Evolutionary conservation across 768 basidiomycete species (phyloP).

Genomic region (Termitomyces eurrhizus): DNA sequence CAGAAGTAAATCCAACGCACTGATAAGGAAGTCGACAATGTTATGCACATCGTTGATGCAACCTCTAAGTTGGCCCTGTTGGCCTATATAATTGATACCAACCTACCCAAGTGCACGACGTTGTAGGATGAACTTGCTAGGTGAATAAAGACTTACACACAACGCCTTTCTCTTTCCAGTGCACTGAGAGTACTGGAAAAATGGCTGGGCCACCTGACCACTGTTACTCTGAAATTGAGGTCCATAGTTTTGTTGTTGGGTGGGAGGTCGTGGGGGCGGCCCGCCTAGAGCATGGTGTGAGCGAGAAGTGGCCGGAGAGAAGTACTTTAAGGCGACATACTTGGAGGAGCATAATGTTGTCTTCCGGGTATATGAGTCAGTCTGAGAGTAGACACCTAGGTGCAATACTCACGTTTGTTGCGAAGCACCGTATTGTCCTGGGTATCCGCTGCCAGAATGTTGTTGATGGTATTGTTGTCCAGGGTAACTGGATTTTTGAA

Average conservation of each 20-base stretch:
- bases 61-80: conserved; percentile 63
- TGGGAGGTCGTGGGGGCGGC: conserved; percentile 51
- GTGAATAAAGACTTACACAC: conserved; percentile 48
- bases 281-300: conserved; percentile 20
- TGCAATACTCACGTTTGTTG: conserved; percentile 10
- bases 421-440: conserved; percentile 24
- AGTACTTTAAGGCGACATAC: conserved; percentile 9
- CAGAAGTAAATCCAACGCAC: conserved; percentile 35
- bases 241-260: conserved; percentile 58
- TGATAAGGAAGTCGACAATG: conserved; percentile 69
- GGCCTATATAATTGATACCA: conserved; percentile 84
- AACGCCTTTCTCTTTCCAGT: conserved; percentile 86
- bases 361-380: not conserved
- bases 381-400: not conserved
- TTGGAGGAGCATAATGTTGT: conserved; percentile 18
- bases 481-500: conserved; percentile 35
- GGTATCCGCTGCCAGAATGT: conserved; percentile 23
- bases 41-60: conserved; percentile 93
- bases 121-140: not conserved
- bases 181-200: conserved; percentile 88
- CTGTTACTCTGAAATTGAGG: conserved; percentile 48
- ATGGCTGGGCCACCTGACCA: conserved; percentile 50
- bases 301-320: not conserved
- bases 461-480: conserved; percentile 41
- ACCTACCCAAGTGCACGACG: conserved; percentile 42